A percentile compares a stretch with the other conserved stretches of the same genome.
Conservation (phyloP, 1,139 yeast genomes). For the Saccharomyces uvarum region DNA sequence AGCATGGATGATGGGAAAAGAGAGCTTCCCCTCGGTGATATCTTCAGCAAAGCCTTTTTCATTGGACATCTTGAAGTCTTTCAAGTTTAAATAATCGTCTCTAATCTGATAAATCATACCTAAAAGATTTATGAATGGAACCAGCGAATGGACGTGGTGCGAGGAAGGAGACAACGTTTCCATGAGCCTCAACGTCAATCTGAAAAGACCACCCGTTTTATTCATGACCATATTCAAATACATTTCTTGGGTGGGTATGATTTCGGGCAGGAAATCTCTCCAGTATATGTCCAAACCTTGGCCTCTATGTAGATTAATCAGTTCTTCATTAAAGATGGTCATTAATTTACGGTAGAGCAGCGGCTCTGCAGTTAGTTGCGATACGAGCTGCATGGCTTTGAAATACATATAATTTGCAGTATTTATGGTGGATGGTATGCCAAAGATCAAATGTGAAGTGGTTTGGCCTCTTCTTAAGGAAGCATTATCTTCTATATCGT, state of each 20-base stretch:
- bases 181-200: slow-evolving; percentile 63
- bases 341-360: slow-evolving; percentile 26
- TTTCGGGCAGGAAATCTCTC: slow-evolving; percentile 51
- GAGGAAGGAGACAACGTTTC: slow-evolving; percentile 30
- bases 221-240: slow-evolving; percentile 76
- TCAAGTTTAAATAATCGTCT: slow-evolving; percentile 70
- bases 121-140: slow-evolving; percentile 64
- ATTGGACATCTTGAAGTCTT: slow-evolving; percentile 43
- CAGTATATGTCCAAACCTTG: slow-evolving; percentile 85
- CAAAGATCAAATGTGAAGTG: slow-evolving; percentile 70
- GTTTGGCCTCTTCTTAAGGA: slow-evolving; percentile 64
- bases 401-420: slow-evolving; percentile 80
- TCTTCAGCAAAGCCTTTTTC: slow-evolving; percentile 86
- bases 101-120: slow-evolving; percentile 78
- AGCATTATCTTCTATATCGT: slow-evolving; percentile 81
- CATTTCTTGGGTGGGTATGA: slow-evolving; percentile 59
- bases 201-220: slow-evolving; percentile 82
- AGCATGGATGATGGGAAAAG: slow-evolving; percentile 75
- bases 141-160: slow-evolving; percentile 26
- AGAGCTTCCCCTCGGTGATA: slow-evolving; percentile 78
- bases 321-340: slow-evolving; percentile 52
- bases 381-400: slow-evolving; percentile 43
- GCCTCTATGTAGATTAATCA: slow-evolving; percentile 75
- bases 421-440: slow-evolving; percentile 72
- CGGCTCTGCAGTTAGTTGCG: slow-evolving; percentile 12